phyloP scores from a whole-genome alignment of 1,139 yeast genomes.

The Hemisphaericaspora lyxosophila region DNA sequence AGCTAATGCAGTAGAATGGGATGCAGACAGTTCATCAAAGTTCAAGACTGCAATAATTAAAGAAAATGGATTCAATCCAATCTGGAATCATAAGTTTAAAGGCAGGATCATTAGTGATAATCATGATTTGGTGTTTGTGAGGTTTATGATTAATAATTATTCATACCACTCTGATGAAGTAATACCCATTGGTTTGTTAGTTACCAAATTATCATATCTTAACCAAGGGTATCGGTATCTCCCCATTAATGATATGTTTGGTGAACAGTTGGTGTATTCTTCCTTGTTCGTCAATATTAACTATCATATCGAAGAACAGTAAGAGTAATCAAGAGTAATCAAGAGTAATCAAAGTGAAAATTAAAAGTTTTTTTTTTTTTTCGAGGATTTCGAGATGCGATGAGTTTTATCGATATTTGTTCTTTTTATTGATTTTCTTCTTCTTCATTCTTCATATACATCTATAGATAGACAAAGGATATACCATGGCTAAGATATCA shows the following conservation, averaged over 20 bases:
- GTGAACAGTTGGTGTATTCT: slow-evolving; percentile 80
- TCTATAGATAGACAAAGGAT: too few species aligned
- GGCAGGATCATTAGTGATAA: slow-evolving; percentile 40
- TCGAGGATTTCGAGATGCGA: too few species aligned
- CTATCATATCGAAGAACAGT: slow-evolving; percentile 19
- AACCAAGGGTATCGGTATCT: slow-evolving; percentile 79
- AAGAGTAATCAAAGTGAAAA: too few species aligned
- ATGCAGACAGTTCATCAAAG: slow-evolving; percentile 12
- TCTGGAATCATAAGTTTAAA: slow-evolving; percentile 62
- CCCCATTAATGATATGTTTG: slow-evolving; percentile 70
- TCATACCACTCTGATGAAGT: slow-evolving; percentile 23
- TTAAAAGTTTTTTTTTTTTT: slow-evolving; percentile 7
- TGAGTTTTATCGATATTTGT: too few species aligned
- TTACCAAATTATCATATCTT: slow-evolving; percentile 56
- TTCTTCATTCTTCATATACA: too few species aligned
- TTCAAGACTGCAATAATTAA: slow-evolving; percentile 37
- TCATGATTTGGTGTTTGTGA: slow-evolving; percentile 35
- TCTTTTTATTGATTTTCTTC: too few species aligned
- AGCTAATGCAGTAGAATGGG: slow-evolving; percentile 26
- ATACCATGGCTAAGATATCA: slow-evolving; percentile 70
- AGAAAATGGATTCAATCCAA: slow-evolving; percentile 83
- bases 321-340: too few species aligned
- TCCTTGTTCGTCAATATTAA: slow-evolving; percentile 62
- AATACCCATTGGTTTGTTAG: slow-evolving; percentile 54
- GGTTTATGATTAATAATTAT: slow-evolving; percentile 23